phyloP scores from a whole-genome alignment of 1,139 yeast genomes.

The Candida mesenterica region DNA sequence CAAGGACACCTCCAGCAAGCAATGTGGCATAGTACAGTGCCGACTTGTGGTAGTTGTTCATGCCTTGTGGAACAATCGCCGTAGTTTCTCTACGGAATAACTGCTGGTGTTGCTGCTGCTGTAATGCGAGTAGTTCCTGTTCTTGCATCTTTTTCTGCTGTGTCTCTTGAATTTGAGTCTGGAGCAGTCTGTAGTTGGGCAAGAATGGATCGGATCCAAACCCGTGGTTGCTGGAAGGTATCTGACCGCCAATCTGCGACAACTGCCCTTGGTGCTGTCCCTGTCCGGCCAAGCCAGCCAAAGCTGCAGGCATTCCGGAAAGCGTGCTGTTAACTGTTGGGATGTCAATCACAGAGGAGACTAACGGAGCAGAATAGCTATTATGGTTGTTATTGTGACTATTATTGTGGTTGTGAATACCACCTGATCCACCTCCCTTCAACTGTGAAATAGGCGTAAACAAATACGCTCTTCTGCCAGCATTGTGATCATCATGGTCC shows the following conservation, averaged over 20 bases:
- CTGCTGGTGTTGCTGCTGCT: slow-evolving; percentile 20
- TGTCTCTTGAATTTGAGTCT: slow-evolving; percentile 17
- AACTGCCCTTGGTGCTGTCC: neutral
- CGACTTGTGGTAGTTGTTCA: slow-evolving; percentile 28
- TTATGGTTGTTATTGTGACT: slow-evolving; percentile 17
- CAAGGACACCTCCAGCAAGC: slow-evolving; percentile 41
- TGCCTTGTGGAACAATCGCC: slow-evolving; percentile 20
- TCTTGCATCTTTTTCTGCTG: slow-evolving; percentile 18
- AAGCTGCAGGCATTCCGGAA: slow-evolving; percentile 1
- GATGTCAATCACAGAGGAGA: neutral
- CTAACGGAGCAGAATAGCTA: slow-evolving; percentile 3
- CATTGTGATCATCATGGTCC: slow-evolving; percentile 54
- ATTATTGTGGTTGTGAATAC: slow-evolving; percentile 26
- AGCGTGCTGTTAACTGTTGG: slow-evolving; percentile 1
- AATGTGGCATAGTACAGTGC: slow-evolving; percentile 38
- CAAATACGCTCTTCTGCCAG: slow-evolving; percentile 40
- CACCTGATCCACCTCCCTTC: slow-evolving; percentile 37
- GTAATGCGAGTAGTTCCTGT: slow-evolving; percentile 16
- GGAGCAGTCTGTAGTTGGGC: slow-evolving; percentile 20
- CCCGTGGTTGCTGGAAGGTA: neutral
- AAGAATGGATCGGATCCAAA: slow-evolving; percentile 6
- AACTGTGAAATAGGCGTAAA: slow-evolving; percentile 50
- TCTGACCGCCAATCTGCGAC: neutral
- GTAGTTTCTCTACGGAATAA: slow-evolving; percentile 21
- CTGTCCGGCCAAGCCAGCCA: slow-evolving; percentile 1